These are phyloP conservation scores for Phytophthora ramorum DNA, from an alignment of 352 stramenopile species.

Conservation along the genomic window DNA sequence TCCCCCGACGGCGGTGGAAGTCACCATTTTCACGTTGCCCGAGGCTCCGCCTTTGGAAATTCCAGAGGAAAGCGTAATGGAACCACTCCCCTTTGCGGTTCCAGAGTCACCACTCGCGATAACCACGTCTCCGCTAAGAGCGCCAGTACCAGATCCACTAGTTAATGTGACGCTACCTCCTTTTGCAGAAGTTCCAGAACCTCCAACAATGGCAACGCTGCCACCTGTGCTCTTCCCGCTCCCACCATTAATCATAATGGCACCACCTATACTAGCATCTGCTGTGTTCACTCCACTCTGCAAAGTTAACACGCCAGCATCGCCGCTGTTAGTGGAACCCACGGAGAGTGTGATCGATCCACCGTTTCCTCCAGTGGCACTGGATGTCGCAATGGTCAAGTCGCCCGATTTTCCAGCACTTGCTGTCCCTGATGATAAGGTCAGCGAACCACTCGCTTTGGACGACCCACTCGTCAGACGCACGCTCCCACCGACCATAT, in stretches of 20 bases:
- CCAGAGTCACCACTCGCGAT: slow-evolving; percentile 29
- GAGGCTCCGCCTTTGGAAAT: slow-evolving; percentile 24
- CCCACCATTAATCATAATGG: slow-evolving; percentile 23
- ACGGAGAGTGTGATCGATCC: slow-evolving; percentile 28
- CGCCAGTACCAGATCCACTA: slow-evolving; percentile 29
- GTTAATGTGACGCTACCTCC: slow-evolving; percentile 39
- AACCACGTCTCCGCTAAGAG: slow-evolving; percentile 34
- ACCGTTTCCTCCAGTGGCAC: slow-evolving; percentile 15
- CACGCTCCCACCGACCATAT: slow-evolving; percentile 26
- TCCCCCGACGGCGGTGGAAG: slow-evolving; percentile 26
- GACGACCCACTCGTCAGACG: slow-evolving; percentile 29
- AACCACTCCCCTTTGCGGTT: slow-evolving; percentile 26
- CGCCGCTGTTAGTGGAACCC: slow-evolving; percentile 17
- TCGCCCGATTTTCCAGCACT: slow-evolving; percentile 24
- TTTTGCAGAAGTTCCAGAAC: slow-evolving; percentile 18
- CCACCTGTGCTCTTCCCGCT: slow-evolving; percentile 23
- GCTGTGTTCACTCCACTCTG: slow-evolving; percentile 21
- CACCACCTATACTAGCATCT: slow-evolving; percentile 21
- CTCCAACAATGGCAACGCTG: slow-evolving; percentile 25
- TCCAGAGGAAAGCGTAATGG: slow-evolving; percentile 32
- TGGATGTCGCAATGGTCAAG: slow-evolving; percentile 20
- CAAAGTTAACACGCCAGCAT: slow-evolving; percentile 22
- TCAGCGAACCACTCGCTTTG: slow-evolving; percentile 30
- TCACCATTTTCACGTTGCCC: slow-evolving; percentile 31
- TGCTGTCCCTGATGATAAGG: slow-evolving; percentile 21